Evolutionary conservation across 2,329 filamentous ascomycete genomes (phyloP), one percentile per base, ranked within the genome.

Genomic region (Penicillium sp.): DNA sequence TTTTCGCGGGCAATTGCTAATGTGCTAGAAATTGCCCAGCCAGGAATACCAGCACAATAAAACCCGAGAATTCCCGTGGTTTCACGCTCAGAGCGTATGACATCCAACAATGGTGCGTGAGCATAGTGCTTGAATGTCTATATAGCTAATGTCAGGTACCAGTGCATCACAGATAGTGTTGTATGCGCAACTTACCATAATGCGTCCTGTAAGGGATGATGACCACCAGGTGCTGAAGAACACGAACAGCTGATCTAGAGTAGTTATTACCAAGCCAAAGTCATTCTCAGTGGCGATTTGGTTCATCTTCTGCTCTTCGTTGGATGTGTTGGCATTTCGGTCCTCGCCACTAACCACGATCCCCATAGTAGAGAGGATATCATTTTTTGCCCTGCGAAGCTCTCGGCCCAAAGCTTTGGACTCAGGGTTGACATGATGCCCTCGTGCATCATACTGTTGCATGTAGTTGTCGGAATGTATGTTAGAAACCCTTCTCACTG

Each of bases 311-410:
- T 75, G 68, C 58, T 72, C 68, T 57, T 77, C 75, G 54, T 70
- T 73, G 33, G 70, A 66, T n/a, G 66, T 63, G 53, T 65, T 67
- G 26, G 69, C 56, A 37, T 68, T 73, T 16, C 72, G 69, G 61
- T 76, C 70, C 58, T 77, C 73, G 55, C 74, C 69, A 52, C 75
- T 77, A 57, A 78, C 75, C 39, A 80, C 77, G 39, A 80, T 75
- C 3, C 79, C 79, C 71, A 80, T 79, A 9, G 76, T 79, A 22
- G 76, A 77, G 16, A 81, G 70, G 31, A 80, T 77, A 59, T 81
- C 79, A 70, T 82, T 82, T 59, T 81, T 79, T 1, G 79, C 79
- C 65, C 77, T 74, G 49, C 76, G 69, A 8, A 80, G 72, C 49
- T 74, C 71, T 41, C 73, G 72, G 10, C 72, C 73, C 27, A 75